Percentiles rank a stretch among this genome's conserved stretches.
Conservation (phyloP, 768 basidiomycete species). For the Auricularia heimuer region DNA sequence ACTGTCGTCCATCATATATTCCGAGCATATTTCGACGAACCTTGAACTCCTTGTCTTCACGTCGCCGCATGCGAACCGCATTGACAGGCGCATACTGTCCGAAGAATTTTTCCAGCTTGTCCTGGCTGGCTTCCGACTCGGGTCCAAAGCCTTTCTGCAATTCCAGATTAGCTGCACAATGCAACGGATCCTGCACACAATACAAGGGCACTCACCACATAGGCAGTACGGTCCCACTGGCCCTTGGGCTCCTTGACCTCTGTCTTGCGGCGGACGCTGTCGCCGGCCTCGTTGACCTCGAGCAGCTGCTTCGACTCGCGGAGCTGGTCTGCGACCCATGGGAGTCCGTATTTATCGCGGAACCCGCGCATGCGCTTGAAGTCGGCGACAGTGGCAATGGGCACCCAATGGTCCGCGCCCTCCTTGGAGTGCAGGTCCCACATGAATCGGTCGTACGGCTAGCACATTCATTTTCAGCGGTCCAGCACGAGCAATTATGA, state of each 20-base stretch:
- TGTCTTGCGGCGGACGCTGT: slow-evolving; percentile 61
- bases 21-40: slow-evolving; percentile 27
- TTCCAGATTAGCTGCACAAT: background rate
- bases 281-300: slow-evolving; percentile 64
- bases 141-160: slow-evolving; percentile 80
- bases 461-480: background rate
- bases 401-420: slow-evolving; percentile 81
- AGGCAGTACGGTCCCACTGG: slow-evolving; percentile 75
- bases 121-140: slow-evolving; percentile 52
- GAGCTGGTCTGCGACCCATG: slow-evolving; percentile 67
- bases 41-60: slow-evolving; percentile 81
- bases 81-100: slow-evolving; percentile 64
- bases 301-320: slow-evolving; percentile 37
- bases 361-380: slow-evolving; percentile 93
- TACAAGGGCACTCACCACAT: slow-evolving; percentile 54
- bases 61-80: slow-evolving; percentile 80
- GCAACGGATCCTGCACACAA: too few species aligned
- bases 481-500: background rate
- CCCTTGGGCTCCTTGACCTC: slow-evolving; percentile 69
- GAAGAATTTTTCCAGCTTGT: slow-evolving; percentile 72
- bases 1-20: too few species aligned
- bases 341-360: slow-evolving; percentile 40
- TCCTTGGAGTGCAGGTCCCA: slow-evolving; percentile 76
- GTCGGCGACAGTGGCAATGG: slow-evolving; percentile 74
- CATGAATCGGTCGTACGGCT: slow-evolving; percentile 62